A percentile compares a stretch with the other conserved stretches of the same genome.
These are phyloP conservation scores for Umbelopsis sp. DNA, from an alignment of 371 early-diverging fungal genomes.

Conservation along the genomic window DNA sequence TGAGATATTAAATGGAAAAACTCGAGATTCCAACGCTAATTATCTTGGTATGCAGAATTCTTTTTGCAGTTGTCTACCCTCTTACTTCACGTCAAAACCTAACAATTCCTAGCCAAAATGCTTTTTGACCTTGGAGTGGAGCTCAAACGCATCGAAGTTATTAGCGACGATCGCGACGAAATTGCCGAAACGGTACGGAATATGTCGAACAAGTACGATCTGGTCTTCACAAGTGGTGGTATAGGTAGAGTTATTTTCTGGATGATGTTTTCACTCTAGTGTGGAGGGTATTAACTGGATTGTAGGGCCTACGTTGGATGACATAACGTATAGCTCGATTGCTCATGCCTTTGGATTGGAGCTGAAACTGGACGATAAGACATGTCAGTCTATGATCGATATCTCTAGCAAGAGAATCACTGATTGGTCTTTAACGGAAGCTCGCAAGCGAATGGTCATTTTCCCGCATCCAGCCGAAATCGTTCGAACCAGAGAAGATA, in stretches of 20 bases:
- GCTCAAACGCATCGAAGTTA: constrained; percentile 61
- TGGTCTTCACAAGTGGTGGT: constrained; percentile 78
- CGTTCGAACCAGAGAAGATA: constrained; percentile 41
- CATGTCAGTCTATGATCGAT: constrained; percentile 59
- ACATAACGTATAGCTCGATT: constrained; percentile 73
- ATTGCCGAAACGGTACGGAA: constrained; percentile 59
- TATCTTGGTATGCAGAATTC: constrained; percentile 44
- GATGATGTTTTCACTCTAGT: background rate
- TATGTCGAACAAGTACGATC: constrained; percentile 53
- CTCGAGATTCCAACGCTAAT: constrained; percentile 67
- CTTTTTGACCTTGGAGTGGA: constrained; percentile 66
- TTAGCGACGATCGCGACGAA: constrained; percentile 57
- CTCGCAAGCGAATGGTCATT: constrained; percentile 71
- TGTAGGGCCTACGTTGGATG: constrained; percentile 68
- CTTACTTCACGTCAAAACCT: background rate
- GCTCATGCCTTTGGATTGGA: constrained; percentile 61
- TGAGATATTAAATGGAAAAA: constrained; percentile 79
- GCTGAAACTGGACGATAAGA: constrained; percentile 57
- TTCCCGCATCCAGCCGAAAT: constrained; percentile 58
- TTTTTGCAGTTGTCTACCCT: background rate
- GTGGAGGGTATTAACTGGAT: background rate
- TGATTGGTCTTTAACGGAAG: constrained; percentile 46
- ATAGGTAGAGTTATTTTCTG: constrained; percentile 45
- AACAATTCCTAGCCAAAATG: constrained; percentile 46
- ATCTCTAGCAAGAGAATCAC: constrained; percentile 22